Conservation (phyloP, 2,329 filamentous ascomycete genomes). For the Sclerotinia subarctica region DNA sequence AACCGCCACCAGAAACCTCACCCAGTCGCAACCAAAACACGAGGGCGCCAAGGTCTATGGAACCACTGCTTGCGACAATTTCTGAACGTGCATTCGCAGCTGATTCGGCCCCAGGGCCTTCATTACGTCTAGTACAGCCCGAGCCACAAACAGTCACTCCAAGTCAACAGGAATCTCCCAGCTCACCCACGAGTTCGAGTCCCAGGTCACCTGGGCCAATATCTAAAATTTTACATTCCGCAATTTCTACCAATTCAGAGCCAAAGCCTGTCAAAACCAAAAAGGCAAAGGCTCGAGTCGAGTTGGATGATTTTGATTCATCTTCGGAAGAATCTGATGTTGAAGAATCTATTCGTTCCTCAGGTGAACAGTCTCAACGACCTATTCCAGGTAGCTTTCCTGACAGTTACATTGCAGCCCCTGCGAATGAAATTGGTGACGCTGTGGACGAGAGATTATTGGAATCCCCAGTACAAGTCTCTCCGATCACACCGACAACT, state of each 20-base stretch:
- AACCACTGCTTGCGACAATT: conserved; percentile 31
- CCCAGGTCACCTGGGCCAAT: conserved; percentile 41
- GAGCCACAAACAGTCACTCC: conserved; percentile 33
- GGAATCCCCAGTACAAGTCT: conserved; percentile 67
- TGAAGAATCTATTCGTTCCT: conserved; percentile 32
- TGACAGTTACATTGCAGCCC: conserved; percentile 36
- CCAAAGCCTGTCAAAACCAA: conserved; percentile 55
- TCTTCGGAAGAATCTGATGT: conserved; percentile 43
- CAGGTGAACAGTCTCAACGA: conserved; percentile 32
- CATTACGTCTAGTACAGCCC: conserved; percentile 36
- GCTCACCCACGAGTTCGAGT: conserved; percentile 39
- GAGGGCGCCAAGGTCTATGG: conserved; percentile 29
- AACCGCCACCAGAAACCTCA: conserved; percentile 40
- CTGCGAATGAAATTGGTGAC: conserved; percentile 38
- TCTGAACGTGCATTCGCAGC: conserved; percentile 33
- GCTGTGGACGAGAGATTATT: conserved; percentile 49
- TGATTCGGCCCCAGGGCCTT: conserved; percentile 33
- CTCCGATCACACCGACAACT: conserved; percentile 50
- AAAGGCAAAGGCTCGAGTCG: conserved; percentile 59
- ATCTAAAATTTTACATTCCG: conserved; percentile 45
- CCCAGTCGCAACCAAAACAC: conserved; percentile 29
- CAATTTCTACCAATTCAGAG: conserved; percentile 44
- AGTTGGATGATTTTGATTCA: conserved; percentile 66
- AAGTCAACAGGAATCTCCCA: conserved; percentile 31
- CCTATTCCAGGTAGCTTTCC: conserved; percentile 39